A percentile compares a stretch with the other conserved stretches of the same genome.
Evolutionary conservation across 129 eudicot species (phyloP).

Genomic region (Centrapalus pauciflorus): DNA sequence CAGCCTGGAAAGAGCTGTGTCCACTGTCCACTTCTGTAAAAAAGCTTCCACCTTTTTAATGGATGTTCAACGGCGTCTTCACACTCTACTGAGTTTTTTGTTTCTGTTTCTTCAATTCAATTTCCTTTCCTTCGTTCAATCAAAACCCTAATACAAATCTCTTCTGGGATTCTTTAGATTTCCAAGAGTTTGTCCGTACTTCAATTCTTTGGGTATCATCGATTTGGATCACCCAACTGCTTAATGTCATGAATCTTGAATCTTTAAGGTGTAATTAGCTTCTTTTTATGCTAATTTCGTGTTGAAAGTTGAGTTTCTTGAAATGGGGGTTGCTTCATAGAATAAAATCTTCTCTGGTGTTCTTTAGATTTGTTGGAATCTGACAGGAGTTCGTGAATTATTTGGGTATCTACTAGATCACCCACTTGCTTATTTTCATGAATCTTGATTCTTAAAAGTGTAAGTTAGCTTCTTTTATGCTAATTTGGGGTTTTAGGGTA

Average conservation of each 20-base stretch:
- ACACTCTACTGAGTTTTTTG: background rate
- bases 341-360: background rate
- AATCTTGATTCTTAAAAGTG: background rate
- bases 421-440: background rate
- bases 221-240: slow-evolving; percentile 7
- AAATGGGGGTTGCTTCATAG: background rate
- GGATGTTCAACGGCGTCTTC: slow-evolving; percentile 9
- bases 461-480: background rate
- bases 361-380: background rate
- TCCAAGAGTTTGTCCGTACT: background rate
- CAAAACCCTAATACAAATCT: background rate
- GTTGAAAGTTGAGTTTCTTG: background rate
- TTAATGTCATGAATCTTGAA: slow-evolving; percentile 1
- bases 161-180: slow-evolving; percentile 9
- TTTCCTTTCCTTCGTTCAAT: slow-evolving; percentile 17
- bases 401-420: background rate
- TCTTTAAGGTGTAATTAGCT: background rate
- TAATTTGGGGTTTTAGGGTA: slow-evolving; percentile 10
- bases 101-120: background rate
- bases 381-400: background rate
- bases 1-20: slow-evolving; percentile 98
- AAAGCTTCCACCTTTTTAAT: slow-evolving; percentile 30
- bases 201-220: background rate
- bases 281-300: background rate
- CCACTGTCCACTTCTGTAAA: slow-evolving; percentile 21